Percentiles rank a stretch among this genome's conserved stretches.
phyloP scores from a whole-genome alignment of 148 eudicot genomes.

The Dysphania ambrosioides region DNA sequence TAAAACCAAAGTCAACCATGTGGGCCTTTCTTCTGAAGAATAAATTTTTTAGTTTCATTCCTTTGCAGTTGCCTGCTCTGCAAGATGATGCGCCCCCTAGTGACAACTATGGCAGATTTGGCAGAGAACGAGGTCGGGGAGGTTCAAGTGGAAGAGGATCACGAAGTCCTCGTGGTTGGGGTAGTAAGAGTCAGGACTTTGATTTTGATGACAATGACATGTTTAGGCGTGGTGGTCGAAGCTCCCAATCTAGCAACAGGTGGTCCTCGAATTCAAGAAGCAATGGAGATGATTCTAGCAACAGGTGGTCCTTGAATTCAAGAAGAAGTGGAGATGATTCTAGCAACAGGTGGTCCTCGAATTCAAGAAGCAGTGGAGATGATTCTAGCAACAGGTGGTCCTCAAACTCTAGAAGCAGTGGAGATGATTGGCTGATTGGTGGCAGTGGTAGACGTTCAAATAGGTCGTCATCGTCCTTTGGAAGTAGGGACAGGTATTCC shows the following conservation, averaged over 20 bases:
- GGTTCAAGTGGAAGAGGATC: constrained; percentile 40
- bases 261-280: too few relatives aligned
- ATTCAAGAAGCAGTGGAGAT: constrained; percentile 50
- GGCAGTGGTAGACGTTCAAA: constrained; percentile 39
- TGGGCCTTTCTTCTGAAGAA: too few relatives aligned
- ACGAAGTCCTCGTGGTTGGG: constrained; percentile 58
- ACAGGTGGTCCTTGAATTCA: too few relatives aligned
- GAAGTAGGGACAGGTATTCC: constrained; percentile 70
- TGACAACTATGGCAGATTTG: constrained; percentile 77
- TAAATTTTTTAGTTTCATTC: constrained; percentile 12
- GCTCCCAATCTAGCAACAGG: too few relatives aligned
- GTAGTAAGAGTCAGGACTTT: constrained; percentile 38
- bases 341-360: constrained; percentile 48
- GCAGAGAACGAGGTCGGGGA: constrained; percentile 57
- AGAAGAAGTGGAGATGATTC: too few relatives aligned
- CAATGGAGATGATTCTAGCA: too few relatives aligned
- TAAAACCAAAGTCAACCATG: neutral
- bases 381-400: constrained; percentile 66
- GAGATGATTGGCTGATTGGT: constrained; percentile 46
- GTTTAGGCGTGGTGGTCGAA: constrained; percentile 45
- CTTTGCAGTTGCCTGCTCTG: constrained; percentile 81
- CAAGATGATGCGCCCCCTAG: constrained; percentile 90
- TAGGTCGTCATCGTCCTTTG: constrained; percentile 50
- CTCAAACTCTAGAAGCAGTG: constrained; percentile 46
- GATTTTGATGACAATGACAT: constrained; percentile 31